A percentile compares a stretch with the other conserved stretches of the same genome.
phyloP scores from a whole-genome alignment of 2,329 filamentous ascomycete species.

The Akanthomyces muscarius region DNA sequence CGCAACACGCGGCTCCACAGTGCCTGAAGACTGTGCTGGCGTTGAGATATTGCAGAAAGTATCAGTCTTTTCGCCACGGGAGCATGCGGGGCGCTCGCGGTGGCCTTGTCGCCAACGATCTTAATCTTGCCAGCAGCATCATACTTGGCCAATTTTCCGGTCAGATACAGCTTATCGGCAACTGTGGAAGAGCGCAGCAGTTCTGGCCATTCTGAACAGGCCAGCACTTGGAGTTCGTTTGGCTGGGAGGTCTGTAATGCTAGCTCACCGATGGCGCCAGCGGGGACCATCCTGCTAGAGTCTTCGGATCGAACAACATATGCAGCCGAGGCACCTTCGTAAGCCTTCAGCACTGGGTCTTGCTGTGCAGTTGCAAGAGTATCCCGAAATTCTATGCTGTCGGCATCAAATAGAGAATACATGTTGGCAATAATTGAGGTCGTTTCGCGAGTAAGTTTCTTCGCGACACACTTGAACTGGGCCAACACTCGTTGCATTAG shows the following conservation, averaged over 20 bases:
- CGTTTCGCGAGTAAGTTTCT: slow-evolving; percentile 42
- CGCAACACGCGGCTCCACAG: slow-evolving; percentile 48
- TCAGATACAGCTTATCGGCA: slow-evolving; percentile 34
- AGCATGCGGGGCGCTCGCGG: slow-evolving; percentile 15
- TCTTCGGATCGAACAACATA: slow-evolving; percentile 41
- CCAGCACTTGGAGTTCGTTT: slow-evolving; percentile 25
- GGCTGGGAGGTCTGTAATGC: slow-evolving; percentile 33
- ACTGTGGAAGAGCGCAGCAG: slow-evolving; percentile 14
- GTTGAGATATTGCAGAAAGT: slow-evolving; percentile 37
- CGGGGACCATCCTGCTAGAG: slow-evolving; percentile 33
- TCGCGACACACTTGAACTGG: slow-evolving; percentile 49
- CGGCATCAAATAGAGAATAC: slow-evolving; percentile 31
- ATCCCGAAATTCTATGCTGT: slow-evolving; percentile 30
- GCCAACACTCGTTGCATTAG: slow-evolving; percentile 51
- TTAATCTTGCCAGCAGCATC: slow-evolving; percentile 28
- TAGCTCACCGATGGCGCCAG: slow-evolving; percentile 42
- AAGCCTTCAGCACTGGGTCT: slow-evolving; percentile 23
- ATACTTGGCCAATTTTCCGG: slow-evolving; percentile 38
- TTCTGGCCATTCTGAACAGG: slow-evolving; percentile 29
- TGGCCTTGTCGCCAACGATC: slow-evolving; percentile 25
- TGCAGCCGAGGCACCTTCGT: slow-evolving; percentile 26
- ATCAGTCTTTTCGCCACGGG: slow-evolving; percentile 24
- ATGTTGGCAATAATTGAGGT: slow-evolving; percentile 32
- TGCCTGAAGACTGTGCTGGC: slow-evolving; percentile 41
- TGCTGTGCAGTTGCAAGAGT: slow-evolving; percentile 22